Percentiles rank a stretch among this genome's conserved stretches.
Conservation (phyloP, 495 filamentous ascomycete genomes). For the Aspergillus biplanus region DNA sequence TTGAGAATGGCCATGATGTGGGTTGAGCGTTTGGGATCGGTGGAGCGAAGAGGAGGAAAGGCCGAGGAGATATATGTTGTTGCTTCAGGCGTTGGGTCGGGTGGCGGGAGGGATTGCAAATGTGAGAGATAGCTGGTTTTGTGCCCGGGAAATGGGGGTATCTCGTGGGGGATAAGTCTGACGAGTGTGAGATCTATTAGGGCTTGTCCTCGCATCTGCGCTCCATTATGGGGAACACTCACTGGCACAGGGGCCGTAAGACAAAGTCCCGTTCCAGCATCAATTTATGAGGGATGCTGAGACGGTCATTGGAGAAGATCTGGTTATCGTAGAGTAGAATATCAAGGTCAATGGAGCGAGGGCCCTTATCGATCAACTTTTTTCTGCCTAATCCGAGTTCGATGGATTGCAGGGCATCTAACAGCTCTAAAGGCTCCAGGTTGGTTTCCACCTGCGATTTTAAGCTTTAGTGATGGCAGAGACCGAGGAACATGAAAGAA, state of each 20-base stretch:
- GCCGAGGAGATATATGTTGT: conserved; percentile 68
- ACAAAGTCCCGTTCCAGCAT: conserved; percentile 96
- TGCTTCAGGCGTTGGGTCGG: conserved; percentile 56
- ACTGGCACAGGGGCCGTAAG: conserved; percentile 87
- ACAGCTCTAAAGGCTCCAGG: conserved; percentile 70
- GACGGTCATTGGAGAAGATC: conserved; percentile 64
- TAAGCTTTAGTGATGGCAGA: background rate
- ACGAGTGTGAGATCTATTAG: background rate
- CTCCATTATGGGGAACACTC: conserved; percentile 27
- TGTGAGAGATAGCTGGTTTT: conserved; percentile 50
- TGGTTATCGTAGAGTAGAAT: conserved; percentile 84
- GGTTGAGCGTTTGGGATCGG: conserved; percentile 67
- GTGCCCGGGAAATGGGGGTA: conserved; percentile 44
- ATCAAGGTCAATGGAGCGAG: conserved; percentile 91
- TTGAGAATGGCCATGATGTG: conserved; percentile 94
- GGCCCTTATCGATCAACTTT: conserved; percentile 90
- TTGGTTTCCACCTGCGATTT: conserved; percentile 74
- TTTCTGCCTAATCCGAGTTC: conserved; percentile 76
- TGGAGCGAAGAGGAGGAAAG: conserved; percentile 64
- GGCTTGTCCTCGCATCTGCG: background rate
- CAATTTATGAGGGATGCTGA: conserved; percentile 80
- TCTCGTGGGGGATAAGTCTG: conserved; percentile 67
- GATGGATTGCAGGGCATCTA: conserved; percentile 80
- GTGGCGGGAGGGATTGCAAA: conserved; percentile 65
- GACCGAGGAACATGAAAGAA: background rate